Conservation (phyloP, 208 protist species). For the Leishmania turanica region DNA sequence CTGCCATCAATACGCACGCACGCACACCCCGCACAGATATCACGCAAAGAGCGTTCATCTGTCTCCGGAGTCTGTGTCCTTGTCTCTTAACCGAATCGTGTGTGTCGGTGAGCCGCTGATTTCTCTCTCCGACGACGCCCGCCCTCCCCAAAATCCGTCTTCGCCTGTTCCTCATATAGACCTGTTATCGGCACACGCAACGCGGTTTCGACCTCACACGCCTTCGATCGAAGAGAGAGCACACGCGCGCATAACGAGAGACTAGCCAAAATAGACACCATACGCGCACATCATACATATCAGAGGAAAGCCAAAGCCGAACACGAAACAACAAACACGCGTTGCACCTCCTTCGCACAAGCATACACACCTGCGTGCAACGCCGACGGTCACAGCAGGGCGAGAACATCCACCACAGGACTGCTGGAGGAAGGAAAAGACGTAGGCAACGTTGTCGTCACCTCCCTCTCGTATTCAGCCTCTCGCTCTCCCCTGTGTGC, state of each 20-base stretch:
- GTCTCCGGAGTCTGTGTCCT: neutral
- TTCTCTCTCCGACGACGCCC: neutral
- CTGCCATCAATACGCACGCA: neutral
- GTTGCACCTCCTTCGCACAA: neutral
- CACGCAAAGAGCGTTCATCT: neutral
- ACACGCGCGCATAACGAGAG: neutral
- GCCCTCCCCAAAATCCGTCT: neutral
- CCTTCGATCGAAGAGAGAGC: neutral
- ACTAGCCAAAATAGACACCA: neutral
- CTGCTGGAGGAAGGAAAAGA: neutral
- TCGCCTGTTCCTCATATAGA: constrained; percentile 1
- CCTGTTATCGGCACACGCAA: neutral
- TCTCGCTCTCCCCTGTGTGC: neutral
- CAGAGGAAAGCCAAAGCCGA: neutral
- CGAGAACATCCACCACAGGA: neutral
- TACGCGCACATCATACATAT: neutral
- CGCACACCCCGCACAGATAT: neutral
- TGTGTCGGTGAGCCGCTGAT: neutral
- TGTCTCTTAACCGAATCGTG: neutral
- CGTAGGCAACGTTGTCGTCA: neutral
- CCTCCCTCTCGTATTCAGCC: neutral
- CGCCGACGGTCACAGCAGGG: neutral
- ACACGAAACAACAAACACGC: neutral
- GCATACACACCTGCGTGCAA: neutral
- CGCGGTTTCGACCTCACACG: neutral